Base-by-base conservation (phyloP, 2,329 filamentous ascomycete species). In the Neoarthrinium moseri region DNA sequence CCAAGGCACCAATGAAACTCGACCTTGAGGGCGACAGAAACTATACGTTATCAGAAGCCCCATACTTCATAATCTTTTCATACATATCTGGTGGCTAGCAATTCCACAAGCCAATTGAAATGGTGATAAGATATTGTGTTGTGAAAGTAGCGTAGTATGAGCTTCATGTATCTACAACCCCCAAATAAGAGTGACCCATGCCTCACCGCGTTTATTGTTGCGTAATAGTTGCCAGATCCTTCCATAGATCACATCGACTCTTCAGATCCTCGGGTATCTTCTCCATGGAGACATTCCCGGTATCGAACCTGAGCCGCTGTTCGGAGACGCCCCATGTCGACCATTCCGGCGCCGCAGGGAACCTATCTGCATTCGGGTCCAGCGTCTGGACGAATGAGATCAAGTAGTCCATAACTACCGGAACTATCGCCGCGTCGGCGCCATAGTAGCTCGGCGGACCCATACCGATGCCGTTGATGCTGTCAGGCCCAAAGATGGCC, bases 331-430 rank as follows among this genome's bases (percentile, higher is more conserved):
- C 63, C 68, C 73, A 77, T 1, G 51, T 38, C 35, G 57, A 59
- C 75, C 75, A 78, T 4, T 41, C 53, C 3, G 73, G 72, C 3
- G 70, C 60, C 2, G 55, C 63, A 1, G 46, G 22, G 17, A 58
- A 51, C 41, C 63, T 58, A 34, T 66, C 49, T 7, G 51, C 32
- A 45, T 75, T 77, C 1, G 76, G 76, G 47, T 78, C 63, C 26
- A 75, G 58, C 10, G 57, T 55, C 20, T 64, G 60, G 17, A 75
- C 70, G 51, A 80, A 80, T 15, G 72, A 74, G 35, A 76, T 62
- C 58, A 67, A 77, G 54, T 79, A 79, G 38, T 62, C 62, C 71
- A 75, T 75, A 15, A 75, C 62, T 11, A 77, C 49, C 5, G 69
- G 67, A 3, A 78, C 68, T 3, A 77, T 62, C 3, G 58, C 58